Base-by-base conservation (phyloP, 108 stramenopile genomes). In the Nannochloropsis gaditana region DNA sequence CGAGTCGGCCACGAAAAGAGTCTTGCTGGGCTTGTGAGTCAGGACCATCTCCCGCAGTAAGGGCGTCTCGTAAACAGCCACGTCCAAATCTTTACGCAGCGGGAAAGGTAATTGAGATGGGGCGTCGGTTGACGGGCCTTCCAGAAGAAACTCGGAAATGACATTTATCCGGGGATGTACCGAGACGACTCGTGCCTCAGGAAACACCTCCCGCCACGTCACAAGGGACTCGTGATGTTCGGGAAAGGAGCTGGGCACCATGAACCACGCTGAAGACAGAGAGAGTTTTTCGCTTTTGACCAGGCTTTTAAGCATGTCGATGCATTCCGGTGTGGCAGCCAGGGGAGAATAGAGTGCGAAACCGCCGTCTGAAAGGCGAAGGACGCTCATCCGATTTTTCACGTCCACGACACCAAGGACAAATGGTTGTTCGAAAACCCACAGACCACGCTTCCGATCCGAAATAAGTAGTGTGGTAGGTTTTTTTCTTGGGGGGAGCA, bases 331-430 rank as follows among this genome's bases (percentile, higher is more conserved):
- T n/a, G 59, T 73, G 6, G 59, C 59, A n/a, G 59, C 59, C 59
- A 73, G n/a, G 59, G 59, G 59, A n/a, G 59, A 73, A 73, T 73
- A 73, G n/a, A 73, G 2, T n/a, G 59, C 59, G 59, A 73, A 73
- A 73, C 59, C 59, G 19, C 59, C 59, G n/a, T 73, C 8, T 15
- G 59, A 73, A n/a, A 73, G 59, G n/a, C 59, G 59, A 15, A 73
- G n/a, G 5, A 73, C 59, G 8, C 59, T 73, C 59, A 73, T 73
- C 59, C 59, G 59, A n/a, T 73, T 73, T 73, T 73, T 73, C 15
- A 73, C 59, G 8, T 73, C 59, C 59, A 73, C 59, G 19, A 73
- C 59, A 73, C 59, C 59, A 15, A 73, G 8, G 4, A 73, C 59
- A 73, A 73, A 73, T 15, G 59, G 59, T n/a, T 73, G 59, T n/a